phyloP scores from a whole-genome alignment of 345 rosid genomes.

The Populus nigra region DNA sequence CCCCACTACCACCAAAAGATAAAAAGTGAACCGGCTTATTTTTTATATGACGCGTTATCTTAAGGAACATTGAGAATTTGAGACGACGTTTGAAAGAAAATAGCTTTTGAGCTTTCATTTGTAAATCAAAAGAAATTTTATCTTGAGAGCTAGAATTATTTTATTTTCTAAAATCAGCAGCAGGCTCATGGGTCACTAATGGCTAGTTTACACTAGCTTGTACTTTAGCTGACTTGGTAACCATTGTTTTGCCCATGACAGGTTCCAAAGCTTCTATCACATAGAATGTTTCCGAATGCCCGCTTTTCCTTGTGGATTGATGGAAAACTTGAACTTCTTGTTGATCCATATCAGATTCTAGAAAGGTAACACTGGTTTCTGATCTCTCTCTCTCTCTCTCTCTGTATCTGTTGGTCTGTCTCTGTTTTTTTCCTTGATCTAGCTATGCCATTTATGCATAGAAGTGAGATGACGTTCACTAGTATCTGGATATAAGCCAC shows the following conservation, averaged over 20 bases:
- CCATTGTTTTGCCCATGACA: slow-evolving; percentile 30
- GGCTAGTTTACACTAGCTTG: background rate
- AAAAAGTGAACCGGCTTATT: background rate
- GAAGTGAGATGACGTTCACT: background rate
- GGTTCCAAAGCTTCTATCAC: slow-evolving; percentile 76
- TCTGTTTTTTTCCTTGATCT: background rate
- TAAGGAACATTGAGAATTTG: background rate
- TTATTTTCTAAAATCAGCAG: background rate
- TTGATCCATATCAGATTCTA: slow-evolving; percentile 93
- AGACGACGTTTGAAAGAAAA: background rate
- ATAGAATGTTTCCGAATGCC: slow-evolving; percentile 90
- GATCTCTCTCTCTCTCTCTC: background rate
- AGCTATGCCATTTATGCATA: background rate
- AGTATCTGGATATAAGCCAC: background rate
- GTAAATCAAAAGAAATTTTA: background rate
- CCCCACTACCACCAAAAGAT: background rate
- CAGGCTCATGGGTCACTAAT: background rate
- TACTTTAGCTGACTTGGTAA: slow-evolving; percentile 19
- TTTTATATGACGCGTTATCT: background rate
- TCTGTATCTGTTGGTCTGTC: background rate
- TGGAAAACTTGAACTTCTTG: slow-evolving; percentile 94
- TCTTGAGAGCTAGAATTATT: background rate
- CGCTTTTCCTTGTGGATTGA: slow-evolving; percentile 95
- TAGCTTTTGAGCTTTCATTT: background rate
- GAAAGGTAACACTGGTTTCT: slow-evolving; percentile 57